Conservation (phyloP, 202 grass and related monocot genomes). For the Zizania palustris region DNA sequence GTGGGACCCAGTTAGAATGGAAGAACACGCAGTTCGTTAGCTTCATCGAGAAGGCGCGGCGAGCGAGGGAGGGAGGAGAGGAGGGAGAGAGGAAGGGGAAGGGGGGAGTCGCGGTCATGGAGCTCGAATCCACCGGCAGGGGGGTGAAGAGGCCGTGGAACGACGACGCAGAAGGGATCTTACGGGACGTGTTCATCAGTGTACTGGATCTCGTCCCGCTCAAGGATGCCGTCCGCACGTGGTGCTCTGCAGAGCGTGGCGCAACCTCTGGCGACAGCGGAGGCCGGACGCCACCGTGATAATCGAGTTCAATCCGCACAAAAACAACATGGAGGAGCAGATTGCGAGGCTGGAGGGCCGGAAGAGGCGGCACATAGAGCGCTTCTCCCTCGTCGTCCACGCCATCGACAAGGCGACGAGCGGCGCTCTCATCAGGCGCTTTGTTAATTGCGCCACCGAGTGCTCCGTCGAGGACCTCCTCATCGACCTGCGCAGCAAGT, state of each 20-base stretch:
- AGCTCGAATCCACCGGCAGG: background rate
- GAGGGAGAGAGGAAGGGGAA: too few species aligned
- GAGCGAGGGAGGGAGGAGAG: too few species aligned
- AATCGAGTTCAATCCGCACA: background rate
- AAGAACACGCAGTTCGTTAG: too few species aligned
- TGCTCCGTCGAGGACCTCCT: constrained; percentile 51
- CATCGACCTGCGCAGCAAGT: background rate
- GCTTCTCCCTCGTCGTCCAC: constrained; percentile 37
- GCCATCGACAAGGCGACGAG: background rate
- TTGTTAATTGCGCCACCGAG: constrained; percentile 36
- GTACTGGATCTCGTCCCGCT: constrained; percentile 55
- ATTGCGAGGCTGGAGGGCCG: background rate
- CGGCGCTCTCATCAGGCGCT: background rate
- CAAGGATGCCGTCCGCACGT: constrained; percentile 54
- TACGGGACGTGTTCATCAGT: constrained; percentile 37
- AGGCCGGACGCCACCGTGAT: background rate
- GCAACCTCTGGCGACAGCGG: constrained; percentile 16
- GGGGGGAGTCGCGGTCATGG: background rate
- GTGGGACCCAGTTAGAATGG: too few species aligned
- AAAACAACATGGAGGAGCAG: background rate
- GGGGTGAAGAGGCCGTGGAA: background rate
- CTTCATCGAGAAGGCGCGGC: too few species aligned
- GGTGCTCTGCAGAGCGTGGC: constrained; percentile 52
- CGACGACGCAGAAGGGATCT: background rate
- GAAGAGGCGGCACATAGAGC: constrained; percentile 33